Conservation (phyloP, 2,329 filamentous ascomycete species). For the Penicillium polonicum region DNA sequence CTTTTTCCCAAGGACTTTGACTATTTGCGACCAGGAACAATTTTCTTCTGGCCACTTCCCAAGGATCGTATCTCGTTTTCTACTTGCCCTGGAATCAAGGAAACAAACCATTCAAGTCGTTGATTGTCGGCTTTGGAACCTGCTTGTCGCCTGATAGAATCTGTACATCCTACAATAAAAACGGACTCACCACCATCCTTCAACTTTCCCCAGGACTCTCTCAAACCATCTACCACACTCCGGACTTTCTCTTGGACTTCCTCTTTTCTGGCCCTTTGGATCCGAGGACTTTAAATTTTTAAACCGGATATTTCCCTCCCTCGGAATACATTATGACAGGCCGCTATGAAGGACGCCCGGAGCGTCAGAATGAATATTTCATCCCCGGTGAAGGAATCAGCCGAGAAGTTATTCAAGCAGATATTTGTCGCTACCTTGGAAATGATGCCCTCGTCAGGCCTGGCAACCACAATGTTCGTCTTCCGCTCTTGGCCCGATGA, state of each 20-base stretch:
- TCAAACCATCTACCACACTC: conserved; percentile 14
- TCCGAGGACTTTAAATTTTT: conserved; percentile 24
- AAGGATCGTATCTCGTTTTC: conserved; percentile 15
- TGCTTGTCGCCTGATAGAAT: conserved; percentile 16
- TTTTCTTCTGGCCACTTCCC: conserved; percentile 14
- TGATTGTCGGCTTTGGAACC: conserved; percentile 15
- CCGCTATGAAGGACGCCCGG: conserved; percentile 36
- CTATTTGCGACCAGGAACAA: conserved; percentile 15
- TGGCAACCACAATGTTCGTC: conserved; percentile 68
- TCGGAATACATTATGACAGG: conserved; percentile 41
- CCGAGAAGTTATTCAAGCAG: conserved; percentile 78
- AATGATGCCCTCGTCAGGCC: conserved; percentile 78
- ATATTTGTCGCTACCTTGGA: conserved; percentile 80
- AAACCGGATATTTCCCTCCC: conserved; percentile 26
- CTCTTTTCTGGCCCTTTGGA: conserved; percentile 31
- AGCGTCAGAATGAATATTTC: conserved; percentile 71
- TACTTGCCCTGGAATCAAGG: conserved; percentile 14
- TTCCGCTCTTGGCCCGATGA: conserved; percentile 21
- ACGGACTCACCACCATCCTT: conserved; percentile 16
- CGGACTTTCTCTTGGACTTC: conserved; percentile 22
- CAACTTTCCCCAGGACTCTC: conserved; percentile 10
- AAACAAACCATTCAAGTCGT: conserved; percentile 17
- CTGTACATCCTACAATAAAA: conserved; percentile 25
- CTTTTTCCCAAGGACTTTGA: conserved; percentile 8
- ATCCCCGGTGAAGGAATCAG: conserved; percentile 77